These are phyloP conservation scores for Thozetella sp. DNA, from an alignment of 495 filamentous ascomycete species.

Conservation along the genomic window DNA sequence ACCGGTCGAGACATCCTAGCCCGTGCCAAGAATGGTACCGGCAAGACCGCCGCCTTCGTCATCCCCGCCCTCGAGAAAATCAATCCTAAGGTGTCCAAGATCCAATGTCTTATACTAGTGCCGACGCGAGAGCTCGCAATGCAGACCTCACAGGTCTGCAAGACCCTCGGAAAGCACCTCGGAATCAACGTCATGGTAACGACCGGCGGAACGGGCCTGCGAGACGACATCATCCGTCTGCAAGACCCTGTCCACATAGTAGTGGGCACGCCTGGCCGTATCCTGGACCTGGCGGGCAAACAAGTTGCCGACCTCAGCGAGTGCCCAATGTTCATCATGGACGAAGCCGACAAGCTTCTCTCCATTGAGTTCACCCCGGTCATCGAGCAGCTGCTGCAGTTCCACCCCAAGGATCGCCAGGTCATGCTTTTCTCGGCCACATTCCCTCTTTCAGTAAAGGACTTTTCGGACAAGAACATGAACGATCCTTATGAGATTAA, in stretches of 20 bases:
- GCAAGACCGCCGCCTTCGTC: conserved; percentile 97
- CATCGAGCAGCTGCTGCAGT: conserved; percentile 90
- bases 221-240: conserved; percentile 95
- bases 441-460: conserved; percentile 93
- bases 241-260: conserved; percentile 95
- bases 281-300: conserved; percentile 93
- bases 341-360: conserved; percentile 96
- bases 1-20: conserved; percentile 95
- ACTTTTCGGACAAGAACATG: conserved; percentile 99
- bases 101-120: conserved; percentile 93
- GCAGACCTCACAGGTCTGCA: conserved; percentile 98
- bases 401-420: conserved; percentile 94
- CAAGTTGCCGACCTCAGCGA: conserved; percentile 94
- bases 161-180: conserved; percentile 94
- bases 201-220: conserved; percentile 90
- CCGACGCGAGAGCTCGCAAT: conserved; percentile 97
- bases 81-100: conserved; percentile 93
- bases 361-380: conserved; percentile 96
- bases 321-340: conserved; percentile 98
- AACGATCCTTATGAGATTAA: conserved; percentile 96
- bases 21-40: conserved; percentile 96
- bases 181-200: conserved; percentile 99
- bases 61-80: conserved; percentile 95
- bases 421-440: conserved; percentile 99
- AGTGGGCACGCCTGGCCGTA: conserved; percentile 94